Evolutionary conservation across 2,329 filamentous ascomycete species (phyloP), one percentile per base, ranked within the genome.

Genomic region (Penicillium sp.): DNA sequence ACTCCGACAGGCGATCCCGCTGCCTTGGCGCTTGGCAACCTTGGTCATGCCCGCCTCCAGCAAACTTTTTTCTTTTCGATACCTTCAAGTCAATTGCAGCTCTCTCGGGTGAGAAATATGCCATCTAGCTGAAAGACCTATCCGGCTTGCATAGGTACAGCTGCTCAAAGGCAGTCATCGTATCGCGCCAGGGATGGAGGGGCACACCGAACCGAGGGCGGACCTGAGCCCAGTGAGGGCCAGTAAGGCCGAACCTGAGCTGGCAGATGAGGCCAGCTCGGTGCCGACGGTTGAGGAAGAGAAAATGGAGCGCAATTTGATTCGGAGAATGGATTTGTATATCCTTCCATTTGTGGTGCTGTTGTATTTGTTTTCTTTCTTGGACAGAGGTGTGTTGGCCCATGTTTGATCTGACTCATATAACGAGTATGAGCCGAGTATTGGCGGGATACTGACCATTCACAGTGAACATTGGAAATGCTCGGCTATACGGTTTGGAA

Each of bases 401-500:
- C 26, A 33, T 56, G 13, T 56, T 40, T 28, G 30, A n/a, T 56
- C 55, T 63, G 40, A 47, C 40, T 53, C 54, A 58, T 49, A n/a
- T 33, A 33, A 24, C 55, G 37, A 37, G 30, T 30, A 33, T 28
- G 19, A n/a, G 30, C 53, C 19, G 40, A 26, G 24, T 3, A 42
- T 10, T 26, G 22, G 9, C 4, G 10, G 24, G 38, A 42, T n/a
- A 30, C 64, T 73, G 49, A 69, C 55, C 9, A 24, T 42, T 51
- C 58, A 70, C 68, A 76, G 88, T 91, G 57, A 92, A 92, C 72
- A 92, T 92, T 65, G 88, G 88, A 57, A 91, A 91, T 78, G 89
- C 89, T 17, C 82, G 85, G 5, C 80, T 91, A 4, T 90, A 89
- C 68, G 82, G 83, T 1, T 69, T 92, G 53, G 86, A 90, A 73